Base-by-base conservation (phyloP, 176 grass and related monocot genomes). In the Avena sativa region DNA sequence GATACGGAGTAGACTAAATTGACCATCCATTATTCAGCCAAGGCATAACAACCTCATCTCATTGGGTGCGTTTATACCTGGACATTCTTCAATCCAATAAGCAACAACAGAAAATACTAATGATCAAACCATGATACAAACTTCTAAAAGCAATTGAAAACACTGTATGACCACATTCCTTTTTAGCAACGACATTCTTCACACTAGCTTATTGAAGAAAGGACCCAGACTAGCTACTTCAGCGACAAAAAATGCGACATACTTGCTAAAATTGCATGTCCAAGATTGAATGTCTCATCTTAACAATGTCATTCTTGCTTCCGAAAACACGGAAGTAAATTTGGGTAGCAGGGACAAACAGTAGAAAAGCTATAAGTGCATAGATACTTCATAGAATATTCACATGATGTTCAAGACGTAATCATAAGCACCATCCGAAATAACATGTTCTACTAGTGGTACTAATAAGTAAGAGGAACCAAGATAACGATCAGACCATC, bases 401-500 rank as follows among this genome's bases (percentile, higher is more conserved):
- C 10, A 25, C 3, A 4, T n/a, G 59, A 62, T 62, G 59, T 62
- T n/a, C 59, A 62, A 62, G 3, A 25, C 59, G 40, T 43, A 61
- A 61, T 61, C 58, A 26, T 62, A 62, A 64, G 61, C 23, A 28
- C 12, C 23, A 64, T 64, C 23, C 2, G 61, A 64, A 5, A 14
- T 64, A 23, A 13, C 61, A 64, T 64, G 23, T 11, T 4, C 23
- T 64, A 74, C 5, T 8, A 15, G 46, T 25, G 12, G 71, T 3
- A 74, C 44, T 48, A 49, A 74, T 74, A 50, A 30, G 12, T 73
- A 48, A 71, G 3, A 34, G 4, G 8, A 71, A 26, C 12, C 2
- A 74, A 49, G 44, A 74, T 74, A 74, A 74, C 11, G n/a, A 74
- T 74, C n/a, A 15, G 12, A 74, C 44, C 43, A 48, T 13, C 70